Evolutionary conservation across 352 stramenopile genomes (phyloP).

Genomic region (Phytophthora europaea): DNA sequence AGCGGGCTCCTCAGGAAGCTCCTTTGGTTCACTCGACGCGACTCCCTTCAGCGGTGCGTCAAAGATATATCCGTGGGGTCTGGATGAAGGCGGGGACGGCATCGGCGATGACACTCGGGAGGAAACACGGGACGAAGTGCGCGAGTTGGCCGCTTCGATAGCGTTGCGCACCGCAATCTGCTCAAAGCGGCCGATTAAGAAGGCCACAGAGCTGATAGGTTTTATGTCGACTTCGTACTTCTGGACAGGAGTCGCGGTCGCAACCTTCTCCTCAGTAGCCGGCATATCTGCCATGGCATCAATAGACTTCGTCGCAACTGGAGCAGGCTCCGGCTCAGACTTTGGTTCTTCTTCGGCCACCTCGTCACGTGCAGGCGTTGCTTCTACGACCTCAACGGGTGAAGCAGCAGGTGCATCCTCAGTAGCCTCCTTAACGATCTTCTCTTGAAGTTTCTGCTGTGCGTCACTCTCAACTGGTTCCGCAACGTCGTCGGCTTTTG

Average conservation of each 20-base stretch:
- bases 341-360: background rate
- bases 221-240: slow-evolving; percentile 39
- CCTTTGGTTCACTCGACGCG: slow-evolving; percentile 15
- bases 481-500: background rate
- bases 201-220: slow-evolving; percentile 35
- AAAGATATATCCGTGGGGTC: slow-evolving; percentile 17
- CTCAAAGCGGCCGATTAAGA: slow-evolving; percentile 45
- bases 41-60: slow-evolving; percentile 23
- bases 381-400: background rate
- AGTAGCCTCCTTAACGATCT: background rate
- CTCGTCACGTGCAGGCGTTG: background rate
- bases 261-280: slow-evolving; percentile 1
- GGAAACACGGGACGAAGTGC: slow-evolving; percentile 20
- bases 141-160: slow-evolving; percentile 18
- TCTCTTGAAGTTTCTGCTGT: background rate
- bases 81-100: slow-evolving; percentile 14
- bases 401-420: background rate
- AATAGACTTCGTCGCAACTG: slow-evolving; percentile 1
- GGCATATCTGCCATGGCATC: background rate
- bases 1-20: background rate
- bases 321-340: background rate
- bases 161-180: slow-evolving; percentile 34
- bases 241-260: background rate
- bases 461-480: background rate
- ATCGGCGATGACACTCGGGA: slow-evolving; percentile 4